Base-by-base conservation (phyloP, 2,329 filamentous ascomycete genomes). In the Colletotrichum karsti region DNA sequence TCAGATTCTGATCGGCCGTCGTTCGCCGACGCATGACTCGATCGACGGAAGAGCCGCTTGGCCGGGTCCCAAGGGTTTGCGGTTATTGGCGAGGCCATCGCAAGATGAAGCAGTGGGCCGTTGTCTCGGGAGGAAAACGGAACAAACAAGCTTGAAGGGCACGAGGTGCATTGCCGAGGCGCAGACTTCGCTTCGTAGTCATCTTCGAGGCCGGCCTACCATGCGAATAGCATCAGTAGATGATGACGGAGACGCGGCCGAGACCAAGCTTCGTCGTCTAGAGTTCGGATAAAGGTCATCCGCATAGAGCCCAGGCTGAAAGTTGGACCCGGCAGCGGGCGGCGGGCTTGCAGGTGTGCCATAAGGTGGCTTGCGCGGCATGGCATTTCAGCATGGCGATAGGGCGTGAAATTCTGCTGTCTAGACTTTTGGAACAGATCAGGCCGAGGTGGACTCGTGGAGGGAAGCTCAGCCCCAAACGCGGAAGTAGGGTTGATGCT, bases 401-500 rank as follows among this genome's bases (percentile, higher is more conserved):
- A 59, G 28, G 42, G 24, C 26, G 59, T 20, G 33, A 18, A n/a
- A n/a, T n/a, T n/a, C n/a, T n/a, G 10, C 26, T 39, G 64, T 67
- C 64, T 58, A n/a, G 37, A 64, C 64, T 51, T 37, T 54, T 35
- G 18, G 18, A 22, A 28, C 4, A 30, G 46, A 58, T 58, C 64
- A 35, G 60, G 58, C 37, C 56, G 13, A 54, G 33, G 64, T 53
- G 64, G 53, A 62, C n/a, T n/a, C n/a, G n/a, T n/a, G n/a, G n/a
- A 46, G 18, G 46, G 33, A 39, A 35, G 55, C 66, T 69, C 62
- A 67, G 62, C 66, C 66, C 62, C 66, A 69, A 67, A 69, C 66
- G 51, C 35, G 48, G 35, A 26, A 51, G 41, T 54, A 69, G 50
- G 66, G 66, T 55, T 55, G 28, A 57, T 62, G 50, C 66, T 48